Base-by-base conservation (phyloP, 306 rosid species). In the Fragaria iinumae region DNA sequence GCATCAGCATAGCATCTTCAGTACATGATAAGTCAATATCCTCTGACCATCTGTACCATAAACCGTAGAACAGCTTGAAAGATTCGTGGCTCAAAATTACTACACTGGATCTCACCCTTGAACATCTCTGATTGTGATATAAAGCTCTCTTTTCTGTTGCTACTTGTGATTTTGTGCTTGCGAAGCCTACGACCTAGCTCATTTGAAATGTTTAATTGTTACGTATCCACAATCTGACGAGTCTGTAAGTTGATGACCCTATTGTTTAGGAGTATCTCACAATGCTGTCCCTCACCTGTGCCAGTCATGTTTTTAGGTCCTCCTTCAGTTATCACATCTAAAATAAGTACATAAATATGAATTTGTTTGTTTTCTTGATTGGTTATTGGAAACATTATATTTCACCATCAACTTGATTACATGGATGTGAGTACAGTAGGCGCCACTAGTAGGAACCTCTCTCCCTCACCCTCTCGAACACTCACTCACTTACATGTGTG, bases 91-190 rank as follows among this genome's bases (percentile, higher is more conserved):
- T 32, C 36, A 32, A 32, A 32, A 32, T 32, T 32, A 32, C 36
- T 32, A 32, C 36, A 32, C 36, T 32, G 36, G 8, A 38, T 38
- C 39, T 36, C 39, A 5, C 41, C 41, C 41, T 38, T 80, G 82
- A 83, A 79, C 78, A 5, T 76, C 74, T 72, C 77, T 75, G 86
- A 80, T 63, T 83, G 78, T 83, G 78, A 82, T 81, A 63, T 78
- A 88, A 83, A 79, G 79, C 52, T 81, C 78, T 78, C 72, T 79
- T 77, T 73, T 73, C 82, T 76, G 73, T 75, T 73, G 83, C 80
- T 69, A 83, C 76, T 76, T 79, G 82, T 84, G 81, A 86, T 89
- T 83, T 85, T 38, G 41, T 38, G 41, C 41, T 38, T 38, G 6
- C 41, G 6, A 38, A 38, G 41, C 8, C 6, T 38, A 38, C 7